Base-by-base conservation (phyloP, 441 rosid species). In the Breynia disticha region DNA sequence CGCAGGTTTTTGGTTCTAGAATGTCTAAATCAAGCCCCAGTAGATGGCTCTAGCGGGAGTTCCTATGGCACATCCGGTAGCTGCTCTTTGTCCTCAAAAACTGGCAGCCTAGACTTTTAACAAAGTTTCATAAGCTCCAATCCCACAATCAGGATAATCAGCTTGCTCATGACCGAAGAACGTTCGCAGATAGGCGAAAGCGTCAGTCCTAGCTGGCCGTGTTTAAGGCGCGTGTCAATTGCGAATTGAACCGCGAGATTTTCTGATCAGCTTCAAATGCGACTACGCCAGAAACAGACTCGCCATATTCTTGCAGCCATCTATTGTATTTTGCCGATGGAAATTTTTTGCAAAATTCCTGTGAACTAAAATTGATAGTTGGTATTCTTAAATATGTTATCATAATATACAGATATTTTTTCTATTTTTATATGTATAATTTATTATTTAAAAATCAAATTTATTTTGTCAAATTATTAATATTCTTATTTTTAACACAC, bases 21-120 rank as follows among this genome's bases (percentile, higher is more conserved):
- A 69, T 82, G 84, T 66, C 67, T 91, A 58, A 91, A 88, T 73
- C 96, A 91, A 80, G 98, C 97, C 54, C 98, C 97, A 5, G 72
- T 91, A 17, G 97, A 88, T 50, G 94, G 94, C 47, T 84, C 95
- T 11, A 84, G 87, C 61, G 95, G 95, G 65, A 70, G 77, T 63
- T 91, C 94, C 1, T 87, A 86, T 54, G 80, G 87, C 55, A 77
- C 82, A 49, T 63, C 91, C 0, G 80, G 86, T 50, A 73, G 83
- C 69, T 82, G 87, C 69, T 62, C 87, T 16, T 76, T 64, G 46
- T 75, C 96, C 46, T 79, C 83, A 57, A 88, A 75, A 65, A 57
- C 76, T 19, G 80, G 83, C 20, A 66, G 67, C 42, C 83, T 91
- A 15, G 97, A 86, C 57, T 91, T 86, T 62, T 91, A 72, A 76